Evolutionary conservation across 768 basidiomycete species (phyloP), one percentile per base, ranked within the genome.

Genomic region (Kwoniella botswanensis): DNA sequence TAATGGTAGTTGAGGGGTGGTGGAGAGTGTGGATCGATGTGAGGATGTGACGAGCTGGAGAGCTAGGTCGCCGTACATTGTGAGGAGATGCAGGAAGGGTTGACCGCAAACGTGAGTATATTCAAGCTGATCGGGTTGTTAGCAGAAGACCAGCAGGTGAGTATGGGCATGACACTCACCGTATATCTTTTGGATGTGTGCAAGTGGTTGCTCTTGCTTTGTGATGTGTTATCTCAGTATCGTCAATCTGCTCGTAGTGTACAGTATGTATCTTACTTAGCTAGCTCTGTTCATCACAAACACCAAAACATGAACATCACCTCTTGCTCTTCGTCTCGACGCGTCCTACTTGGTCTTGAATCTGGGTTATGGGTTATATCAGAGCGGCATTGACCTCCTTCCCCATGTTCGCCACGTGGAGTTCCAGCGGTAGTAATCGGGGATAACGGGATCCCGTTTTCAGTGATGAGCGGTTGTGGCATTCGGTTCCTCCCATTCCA

Each of bases 11-110:
- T 80, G 79, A 56, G 79, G 77, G 11, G 79, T 77, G 22, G 75
- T 78, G 50, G 92, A 91, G 43, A 90, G 88, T 1, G 90, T 91
- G 1, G 95, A 94, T 26, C 95, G 87, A 18, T 92, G 90, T 12
- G 94, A 90, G 83, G 97, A 94, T 71, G 88, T 87, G 72, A 96
- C 87, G 70, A 98, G 92, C 83, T 93, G 90, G 7, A 92, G 92
- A 6, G 91, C 92, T 74, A 93, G 89, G 85, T 97, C 94, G 74
- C 85, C 86, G 75, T 86, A 85, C 85, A 86, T 85, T 22, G 60
- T 70, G 56, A 62, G 10, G 0, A 0, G 13, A n/a, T 22, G 18
- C 0, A 24, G 12, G 44, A 22, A 53, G 41, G n/a, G 18, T 21
- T 43, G 61, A 53, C 21, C 15, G 22, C 21, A 22, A 2, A n/a